These are phyloP conservation scores for Elongisporangium undulatum DNA, from an alignment of 352 stramenopile species.

Conservation along the genomic window DNA sequence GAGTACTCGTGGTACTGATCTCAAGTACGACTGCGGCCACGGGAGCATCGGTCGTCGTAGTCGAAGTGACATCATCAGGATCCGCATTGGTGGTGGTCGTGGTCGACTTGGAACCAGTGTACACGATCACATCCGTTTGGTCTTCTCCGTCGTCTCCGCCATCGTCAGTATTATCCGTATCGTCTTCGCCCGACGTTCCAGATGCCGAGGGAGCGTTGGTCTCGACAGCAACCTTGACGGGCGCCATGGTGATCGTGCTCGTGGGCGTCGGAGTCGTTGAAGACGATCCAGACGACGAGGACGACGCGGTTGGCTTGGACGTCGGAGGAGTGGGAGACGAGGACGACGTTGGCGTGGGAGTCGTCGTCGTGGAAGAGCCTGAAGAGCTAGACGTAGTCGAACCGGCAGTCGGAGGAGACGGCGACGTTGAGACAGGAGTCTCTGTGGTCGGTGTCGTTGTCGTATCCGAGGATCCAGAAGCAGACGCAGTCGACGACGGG, in stretches of 20 bases:
- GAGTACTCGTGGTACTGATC: neutral
- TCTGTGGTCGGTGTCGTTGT: neutral
- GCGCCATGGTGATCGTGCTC: constrained; percentile 7
- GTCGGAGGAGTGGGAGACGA: neutral
- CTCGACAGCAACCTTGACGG: constrained; percentile 12
- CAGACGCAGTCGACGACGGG: neutral
- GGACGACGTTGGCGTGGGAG: neutral
- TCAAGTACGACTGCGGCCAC: neutral
- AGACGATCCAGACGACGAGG: neutral
- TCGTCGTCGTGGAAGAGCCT: neutral
- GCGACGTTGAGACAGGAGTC: neutral
- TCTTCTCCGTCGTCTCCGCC: constrained; percentile 7
- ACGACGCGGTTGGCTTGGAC: neutral
- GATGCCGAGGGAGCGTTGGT: constrained; percentile 8
- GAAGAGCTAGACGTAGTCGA: neutral
- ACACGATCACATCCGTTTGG: constrained; percentile 15
- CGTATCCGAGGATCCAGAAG: neutral
- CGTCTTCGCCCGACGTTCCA: neutral
- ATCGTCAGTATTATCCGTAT: neutral
- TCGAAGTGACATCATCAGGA: neutral
- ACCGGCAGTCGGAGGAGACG: neutral
- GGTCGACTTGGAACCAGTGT: constrained; percentile 7
- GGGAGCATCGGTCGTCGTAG: neutral
- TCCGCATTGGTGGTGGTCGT: neutral
- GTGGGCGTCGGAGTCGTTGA: neutral